Conservation (phyloP, 345 rosid species). For the Erodium maritimum region DNA sequence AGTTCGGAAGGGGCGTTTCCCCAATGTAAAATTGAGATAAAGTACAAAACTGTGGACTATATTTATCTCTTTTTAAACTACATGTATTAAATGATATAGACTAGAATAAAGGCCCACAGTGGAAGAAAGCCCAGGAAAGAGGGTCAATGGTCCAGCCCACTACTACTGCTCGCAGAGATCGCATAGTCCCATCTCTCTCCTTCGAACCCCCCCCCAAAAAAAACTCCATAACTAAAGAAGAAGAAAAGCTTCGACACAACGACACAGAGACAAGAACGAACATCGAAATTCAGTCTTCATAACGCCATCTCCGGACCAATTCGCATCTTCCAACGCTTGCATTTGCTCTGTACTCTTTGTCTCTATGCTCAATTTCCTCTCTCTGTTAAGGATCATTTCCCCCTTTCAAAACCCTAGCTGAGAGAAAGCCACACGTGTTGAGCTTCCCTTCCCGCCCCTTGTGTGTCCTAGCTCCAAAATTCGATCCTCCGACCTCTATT, state of each 20-base stretch:
- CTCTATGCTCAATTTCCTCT: slow-evolving; percentile 17
- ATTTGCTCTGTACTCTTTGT: slow-evolving; percentile 13
- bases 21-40: too few relatives aligned
- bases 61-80: too few relatives aligned
- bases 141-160: slow-evolving; percentile 8
- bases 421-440: slow-evolving; percentile 12
- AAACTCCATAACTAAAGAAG: not conserved
- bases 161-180: slow-evolving; percentile 7
- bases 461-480: slow-evolving; percentile 37
- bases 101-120: too few relatives aligned
- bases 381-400: slow-evolving; percentile 12
- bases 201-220: not conserved
- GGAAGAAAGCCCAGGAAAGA: too few relatives aligned
- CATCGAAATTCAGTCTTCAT: not conserved
- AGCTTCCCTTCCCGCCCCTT: not conserved
- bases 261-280: not conserved
- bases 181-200: not conserved
- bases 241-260: slow-evolving; percentile 1
- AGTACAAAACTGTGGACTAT: too few relatives aligned
- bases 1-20: too few relatives aligned
- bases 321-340: slow-evolving; percentile 12
- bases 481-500: slow-evolving; percentile 18
- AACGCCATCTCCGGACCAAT: not conserved
- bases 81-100: too few relatives aligned
- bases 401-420: slow-evolving; percentile 48